Base-by-base conservation (phyloP, 306 rosid species). In the Sesbania bispinosa region DNA sequence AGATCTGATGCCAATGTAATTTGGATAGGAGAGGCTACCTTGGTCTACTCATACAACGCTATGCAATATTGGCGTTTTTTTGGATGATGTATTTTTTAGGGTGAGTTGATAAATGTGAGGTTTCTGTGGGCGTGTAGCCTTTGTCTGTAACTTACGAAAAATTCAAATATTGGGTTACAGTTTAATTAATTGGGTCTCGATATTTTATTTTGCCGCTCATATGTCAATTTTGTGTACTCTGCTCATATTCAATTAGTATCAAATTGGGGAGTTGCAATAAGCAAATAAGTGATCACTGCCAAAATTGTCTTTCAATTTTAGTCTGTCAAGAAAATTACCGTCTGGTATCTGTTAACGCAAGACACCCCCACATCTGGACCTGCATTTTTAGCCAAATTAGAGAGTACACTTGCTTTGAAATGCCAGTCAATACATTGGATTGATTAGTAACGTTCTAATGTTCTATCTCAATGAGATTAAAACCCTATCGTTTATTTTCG, bases 91-190 rank as follows among this genome's bases (percentile, higher is more conserved):
- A 65, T 27, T 47, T 45, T 78, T 54, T n/a, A n/a, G n/a, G 36
- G 62, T 21, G 20, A 65, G 39, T 45, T 63, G 38, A 20, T 52
- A 29, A 57, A 39, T 65, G 68, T 41, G 41, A 13, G 23, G 24
- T 43, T 64, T 66, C 6, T 33, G 9, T 64, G 55, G 63, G 9
- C 55, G 35, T 52, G 52, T 14, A 23, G 42, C 42, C 67, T 11
- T 66, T 45, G 58, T 52, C 48, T 64, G 80, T 68, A 73, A 46
- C 66, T 35, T 26, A 52, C 9, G 32, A 51, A 48, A 50, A 53
- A 7, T 1, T 45, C 32, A 20, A 66, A 61, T 59, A 30, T 41
- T 53, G 27, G 4, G 15, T 75, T 41, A 3, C 43, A 55, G 32
- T 54, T 62, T n/a, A n/a, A n/a, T 73, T 46, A 20, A 59, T 20